These are phyloP conservation scores for Haplosporangium sp. DNA, from an alignment of 371 early-diverging fungal genomes.

Conservation along the genomic window DNA sequence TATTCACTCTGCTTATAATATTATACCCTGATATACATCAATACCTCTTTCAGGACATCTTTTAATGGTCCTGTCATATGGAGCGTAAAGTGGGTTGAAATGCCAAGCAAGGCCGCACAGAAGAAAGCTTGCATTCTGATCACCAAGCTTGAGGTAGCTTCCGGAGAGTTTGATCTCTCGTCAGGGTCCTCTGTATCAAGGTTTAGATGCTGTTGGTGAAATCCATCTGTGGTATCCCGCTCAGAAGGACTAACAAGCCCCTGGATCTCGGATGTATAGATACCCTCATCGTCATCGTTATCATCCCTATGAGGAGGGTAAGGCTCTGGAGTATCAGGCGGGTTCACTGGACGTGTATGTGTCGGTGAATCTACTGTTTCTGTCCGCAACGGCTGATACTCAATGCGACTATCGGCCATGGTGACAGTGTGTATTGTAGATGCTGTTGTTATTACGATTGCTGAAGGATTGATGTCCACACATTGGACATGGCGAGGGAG, in stretches of 20 bases:
- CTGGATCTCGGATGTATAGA: conserved; percentile 27
- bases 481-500: conserved; percentile 13
- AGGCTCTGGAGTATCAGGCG: neutral
- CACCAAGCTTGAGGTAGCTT: conserved; percentile 17
- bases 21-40: neutral
- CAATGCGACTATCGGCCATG: conserved; percentile 41
- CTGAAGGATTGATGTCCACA: conserved; percentile 2
- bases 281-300: conserved; percentile 4
- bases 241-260: conserved; percentile 29
- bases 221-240: conserved; percentile 12
- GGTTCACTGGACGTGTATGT: neutral
- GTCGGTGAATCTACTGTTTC: conserved; percentile 20
- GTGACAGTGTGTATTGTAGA: conserved; percentile 1
- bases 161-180: neutral
- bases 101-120: conserved; percentile 45
- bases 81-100: conserved; percentile 38
- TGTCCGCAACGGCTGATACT: conserved; percentile 40
- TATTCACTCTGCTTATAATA: neutral
- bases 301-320: neutral
- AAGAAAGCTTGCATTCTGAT: conserved; percentile 44
- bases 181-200: neutral
- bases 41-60: conserved; percentile 50
- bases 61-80: conserved; percentile 49
- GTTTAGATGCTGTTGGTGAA: conserved; percentile 7
- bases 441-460: neutral